Evolutionary conservation across 2,329 filamentous ascomycete genomes (phyloP).

Genomic region (Plectosphaerella sp.): DNA sequence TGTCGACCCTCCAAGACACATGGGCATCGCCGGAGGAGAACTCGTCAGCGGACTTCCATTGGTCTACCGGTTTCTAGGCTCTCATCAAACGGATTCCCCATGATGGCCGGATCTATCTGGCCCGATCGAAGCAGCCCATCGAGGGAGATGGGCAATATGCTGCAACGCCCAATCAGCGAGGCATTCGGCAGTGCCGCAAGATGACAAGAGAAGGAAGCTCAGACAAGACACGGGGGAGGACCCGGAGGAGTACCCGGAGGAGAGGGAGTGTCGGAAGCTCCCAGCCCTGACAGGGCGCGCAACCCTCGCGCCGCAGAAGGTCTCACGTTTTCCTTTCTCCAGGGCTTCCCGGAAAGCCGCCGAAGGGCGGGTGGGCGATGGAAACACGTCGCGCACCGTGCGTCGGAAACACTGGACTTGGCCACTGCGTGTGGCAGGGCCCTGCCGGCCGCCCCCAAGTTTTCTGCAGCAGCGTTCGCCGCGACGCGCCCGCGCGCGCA

Average conservation of each 20-base stretch:
- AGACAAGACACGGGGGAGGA: not conserved
- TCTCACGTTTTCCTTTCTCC: too few species aligned
- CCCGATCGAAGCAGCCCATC: not conserved
- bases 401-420: too few species aligned
- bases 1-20: not conserved
- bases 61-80: not conserved
- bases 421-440: too few species aligned
- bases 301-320: too few species aligned
- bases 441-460: not conserved
- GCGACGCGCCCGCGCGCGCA: too few species aligned
- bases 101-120: not conserved
- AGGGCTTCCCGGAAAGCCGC: too few species aligned
- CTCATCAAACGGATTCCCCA: not conserved
- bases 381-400: too few species aligned
- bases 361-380: too few species aligned
- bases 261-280: too few species aligned
- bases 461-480: not conserved
- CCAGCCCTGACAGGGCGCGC: too few species aligned
- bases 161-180: not conserved
- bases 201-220: not conserved
- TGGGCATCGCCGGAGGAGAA: not conserved
- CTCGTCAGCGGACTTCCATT: not conserved
- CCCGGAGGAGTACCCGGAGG: too few species aligned
- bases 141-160: not conserved
- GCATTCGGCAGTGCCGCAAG: not conserved